Evolutionary conservation across 495 filamentous ascomycete species (phyloP), one percentile per base, ranked within the genome.

Genomic region (Lophiotrema nucula): DNA sequence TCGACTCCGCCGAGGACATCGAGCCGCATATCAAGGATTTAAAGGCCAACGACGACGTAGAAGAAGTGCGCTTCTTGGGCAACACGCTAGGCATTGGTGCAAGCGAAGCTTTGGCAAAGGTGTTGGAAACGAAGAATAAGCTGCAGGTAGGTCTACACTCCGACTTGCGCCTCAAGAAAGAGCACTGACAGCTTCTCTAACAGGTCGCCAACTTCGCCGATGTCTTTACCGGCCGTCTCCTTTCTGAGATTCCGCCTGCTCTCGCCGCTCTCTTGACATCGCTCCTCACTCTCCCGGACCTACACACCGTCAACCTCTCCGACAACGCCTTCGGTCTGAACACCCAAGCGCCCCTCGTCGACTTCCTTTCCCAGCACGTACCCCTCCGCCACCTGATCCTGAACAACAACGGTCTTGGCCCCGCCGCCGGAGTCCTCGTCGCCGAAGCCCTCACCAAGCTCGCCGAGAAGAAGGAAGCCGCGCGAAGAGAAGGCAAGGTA

Each of bases 261-360:
- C 84, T 97, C 28, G 85, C 85, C 12, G 83, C 84, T 39, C 86
- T 98, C 31, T 84, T 97, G 12, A 89, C 85, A 19, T 84, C 95
- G 3, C 86, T 97, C 38, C 82, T 97, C 42, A 83, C 88, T 49
- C 83, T 95, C 43, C 82, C 87, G 0, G 82, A 87, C 27, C 83
- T 97, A 13, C 88, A 90, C 69, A 96, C 91, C 26, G 81, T 98
- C 71, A 91, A 97, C 74, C 83, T 98, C 12, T 93, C 90, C 69
- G 93, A 98, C 74, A 98, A 98, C 73, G 93, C 93, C 39, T 98
- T 98, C 68, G 93, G 93, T 49, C 84, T 95, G 45, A 96, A 96
- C 71, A 95, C 89, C 15, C 66, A 69, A 39, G 73, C 70, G n/a
- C 73, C 73, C 10, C 69, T 75, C 24, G 66, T 70, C 52, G 85